phyloP scores from a whole-genome alignment of 179 eudicot genomes.

The Silene vulgaris region DNA sequence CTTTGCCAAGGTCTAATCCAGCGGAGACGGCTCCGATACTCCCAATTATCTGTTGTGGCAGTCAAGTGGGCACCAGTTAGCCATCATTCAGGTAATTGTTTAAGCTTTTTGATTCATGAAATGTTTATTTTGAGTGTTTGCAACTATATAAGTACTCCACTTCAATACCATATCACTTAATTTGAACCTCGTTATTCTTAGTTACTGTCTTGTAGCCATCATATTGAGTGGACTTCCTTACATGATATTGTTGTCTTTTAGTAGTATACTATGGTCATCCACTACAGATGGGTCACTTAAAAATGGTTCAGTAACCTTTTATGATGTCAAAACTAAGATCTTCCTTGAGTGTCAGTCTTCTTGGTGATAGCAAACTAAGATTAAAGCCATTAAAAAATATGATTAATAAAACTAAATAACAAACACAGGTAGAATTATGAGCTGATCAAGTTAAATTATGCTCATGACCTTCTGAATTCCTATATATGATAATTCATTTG shows the following conservation, averaged over 20 bases:
- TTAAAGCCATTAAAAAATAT: too few relatives aligned
- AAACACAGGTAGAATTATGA: too few relatives aligned
- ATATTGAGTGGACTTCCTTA: conserved; percentile 1
- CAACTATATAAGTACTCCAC: too few relatives aligned
- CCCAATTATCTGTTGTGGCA: conserved; percentile 60
- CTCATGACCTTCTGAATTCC: neutral
- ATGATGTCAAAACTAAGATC: neutral
- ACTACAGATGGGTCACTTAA: too few relatives aligned
- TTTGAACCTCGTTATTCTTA: neutral
- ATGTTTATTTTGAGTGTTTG: neutral
- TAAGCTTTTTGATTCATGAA: neutral
- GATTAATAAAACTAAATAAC: too few relatives aligned
- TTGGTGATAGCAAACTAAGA: too few relatives aligned
- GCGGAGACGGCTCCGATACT: conserved; percentile 93
- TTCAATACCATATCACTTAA: conserved; percentile 1
- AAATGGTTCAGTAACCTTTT: too few relatives aligned
- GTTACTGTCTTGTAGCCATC: neutral
- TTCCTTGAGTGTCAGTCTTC: too few relatives aligned
- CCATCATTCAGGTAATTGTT: conserved; percentile 24
- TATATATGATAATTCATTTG: neutral
- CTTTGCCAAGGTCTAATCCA: conserved; percentile 87
- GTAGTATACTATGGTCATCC: too few relatives aligned
- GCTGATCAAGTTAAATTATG: too few relatives aligned
- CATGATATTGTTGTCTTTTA: neutral
- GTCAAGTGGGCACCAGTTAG: conserved; percentile 12